These are phyloP conservation scores for Hyaloscypha hepaticicola DNA, from an alignment of 495 filamentous ascomycete genomes.

Conservation along the genomic window DNA sequence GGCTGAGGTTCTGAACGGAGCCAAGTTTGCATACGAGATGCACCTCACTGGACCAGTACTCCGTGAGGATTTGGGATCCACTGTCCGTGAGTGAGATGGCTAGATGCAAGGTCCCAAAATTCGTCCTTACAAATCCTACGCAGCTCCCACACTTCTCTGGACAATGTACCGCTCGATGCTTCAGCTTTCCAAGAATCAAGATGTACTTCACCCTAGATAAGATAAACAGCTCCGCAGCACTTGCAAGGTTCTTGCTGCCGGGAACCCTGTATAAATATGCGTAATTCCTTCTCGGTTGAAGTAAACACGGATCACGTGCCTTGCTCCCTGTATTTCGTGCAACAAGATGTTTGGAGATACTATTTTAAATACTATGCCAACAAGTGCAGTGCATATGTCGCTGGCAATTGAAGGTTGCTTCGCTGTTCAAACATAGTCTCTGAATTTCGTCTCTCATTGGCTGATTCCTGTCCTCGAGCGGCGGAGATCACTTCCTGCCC, in stretches of 20 bases:
- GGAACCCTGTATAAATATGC: not conserved
- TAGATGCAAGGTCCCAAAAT: not conserved
- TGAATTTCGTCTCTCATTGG: not conserved
- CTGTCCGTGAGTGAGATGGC: too few species aligned
- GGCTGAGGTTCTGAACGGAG: not conserved
- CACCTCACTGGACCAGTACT: not conserved
- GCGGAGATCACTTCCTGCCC: not conserved
- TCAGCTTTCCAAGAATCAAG: not conserved
- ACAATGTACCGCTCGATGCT: not conserved
- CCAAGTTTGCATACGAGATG: not conserved
- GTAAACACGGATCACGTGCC: too few species aligned
- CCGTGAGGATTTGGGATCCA: not conserved
- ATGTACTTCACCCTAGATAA: not conserved
- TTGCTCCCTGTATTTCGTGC: not conserved
- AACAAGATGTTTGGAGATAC: not conserved
- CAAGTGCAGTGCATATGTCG: not conserved
- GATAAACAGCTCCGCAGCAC: not conserved
- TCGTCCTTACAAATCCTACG: not conserved
- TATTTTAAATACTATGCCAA: not conserved
- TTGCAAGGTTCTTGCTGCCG: not conserved
- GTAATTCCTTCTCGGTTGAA: not conserved
- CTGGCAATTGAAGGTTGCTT: not conserved
- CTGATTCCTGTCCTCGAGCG: not conserved
- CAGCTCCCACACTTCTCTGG: not conserved
- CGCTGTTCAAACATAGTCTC: not conserved